phyloP scores from a whole-genome alignment of 2,329 filamentous ascomycete genomes.

The Pyricularia grisea region DNA sequence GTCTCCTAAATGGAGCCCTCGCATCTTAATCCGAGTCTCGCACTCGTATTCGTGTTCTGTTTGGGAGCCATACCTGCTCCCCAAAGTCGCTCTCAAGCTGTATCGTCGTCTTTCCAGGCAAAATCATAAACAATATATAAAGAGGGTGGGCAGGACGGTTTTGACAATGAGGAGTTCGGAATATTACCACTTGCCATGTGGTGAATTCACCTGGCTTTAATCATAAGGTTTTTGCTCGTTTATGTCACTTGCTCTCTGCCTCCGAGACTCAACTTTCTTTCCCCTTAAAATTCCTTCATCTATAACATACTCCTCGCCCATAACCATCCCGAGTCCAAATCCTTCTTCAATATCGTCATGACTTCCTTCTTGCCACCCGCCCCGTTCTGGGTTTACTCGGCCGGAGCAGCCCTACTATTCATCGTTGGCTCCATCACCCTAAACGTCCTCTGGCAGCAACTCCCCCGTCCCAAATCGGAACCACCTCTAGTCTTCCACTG shows the following conservation, averaged over 20 bases:
- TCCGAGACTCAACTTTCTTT: neutral
- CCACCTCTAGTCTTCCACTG: slow-evolving; percentile 75
- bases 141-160: neutral
- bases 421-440: slow-evolving; percentile 52
- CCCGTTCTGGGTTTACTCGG: neutral
- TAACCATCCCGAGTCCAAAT: neutral
- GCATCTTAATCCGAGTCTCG: neutral
- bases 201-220: neutral
- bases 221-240: neutral
- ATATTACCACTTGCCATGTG: neutral
- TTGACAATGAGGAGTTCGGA: too few species aligned
- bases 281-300: neutral
- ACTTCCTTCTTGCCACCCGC: neutral
- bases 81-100: neutral
- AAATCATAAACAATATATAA: neutral
- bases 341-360: neutral
- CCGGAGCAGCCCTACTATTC: slow-evolving; percentile 26
- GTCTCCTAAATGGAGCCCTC: too few species aligned
- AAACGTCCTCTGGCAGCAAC: slow-evolving; percentile 72
- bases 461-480: slow-evolving; percentile 75
- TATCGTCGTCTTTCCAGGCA: neutral
- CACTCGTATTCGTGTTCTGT: neutral
- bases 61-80: neutral
- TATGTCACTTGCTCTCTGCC: neutral
- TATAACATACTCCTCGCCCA: neutral